Evolutionary conservation across 2,329 filamentous ascomycete genomes (phyloP), one percentile per base, ranked within the genome.

Genomic region (Chrysoporthe cubensis): DNA sequence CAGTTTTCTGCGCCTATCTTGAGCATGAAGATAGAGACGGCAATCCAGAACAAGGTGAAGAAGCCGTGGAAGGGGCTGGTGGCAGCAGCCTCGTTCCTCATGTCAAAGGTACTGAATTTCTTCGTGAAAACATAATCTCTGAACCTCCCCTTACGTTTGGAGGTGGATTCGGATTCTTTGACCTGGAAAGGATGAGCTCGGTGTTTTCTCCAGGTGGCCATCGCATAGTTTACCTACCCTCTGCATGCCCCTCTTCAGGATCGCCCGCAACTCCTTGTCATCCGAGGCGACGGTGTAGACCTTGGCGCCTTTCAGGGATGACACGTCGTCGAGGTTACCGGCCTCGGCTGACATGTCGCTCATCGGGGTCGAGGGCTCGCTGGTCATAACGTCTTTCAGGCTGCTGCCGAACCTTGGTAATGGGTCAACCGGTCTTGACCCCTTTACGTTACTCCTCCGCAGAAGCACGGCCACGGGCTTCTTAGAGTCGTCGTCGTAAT

Each of bases 41-140:
- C 84, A 59, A 93, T 84, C 91, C 92, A 94, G 76, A 93, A 93
- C 0, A 95, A 81, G 0, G 89, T 91, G 74, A 92, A 94, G 80
- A 94, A 94, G 42, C 92, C 92, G 75, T 91, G 88, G 73, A 94
- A 94, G 0, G 89, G 89, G 54, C 88, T 92, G 60, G 89, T 88
- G 3, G 86, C 84, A 1, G 87, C 86, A 1, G 80, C 80, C 5
- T 85, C 83, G 74, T 93, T 94, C 71, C 91, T 88, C 13, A 89
- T 84, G 76, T 94, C 91, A 76, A 94, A 94, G 0, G 89, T 85
- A 6, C 90, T 91, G 73, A 93, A 91, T 69, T 90, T 88, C 34
- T 87, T 83, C 0, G 90, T 93, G 75, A 94, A 94, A 63, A 92
- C 86, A 57, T 92, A 79, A 73, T 91, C 80, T 64, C 79, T 75